A percentile compares a stretch with the other conserved stretches of the same genome.
Conservation (phyloP, 352 stramenopile genomes). For the Blastocystis sp. region DNA sequence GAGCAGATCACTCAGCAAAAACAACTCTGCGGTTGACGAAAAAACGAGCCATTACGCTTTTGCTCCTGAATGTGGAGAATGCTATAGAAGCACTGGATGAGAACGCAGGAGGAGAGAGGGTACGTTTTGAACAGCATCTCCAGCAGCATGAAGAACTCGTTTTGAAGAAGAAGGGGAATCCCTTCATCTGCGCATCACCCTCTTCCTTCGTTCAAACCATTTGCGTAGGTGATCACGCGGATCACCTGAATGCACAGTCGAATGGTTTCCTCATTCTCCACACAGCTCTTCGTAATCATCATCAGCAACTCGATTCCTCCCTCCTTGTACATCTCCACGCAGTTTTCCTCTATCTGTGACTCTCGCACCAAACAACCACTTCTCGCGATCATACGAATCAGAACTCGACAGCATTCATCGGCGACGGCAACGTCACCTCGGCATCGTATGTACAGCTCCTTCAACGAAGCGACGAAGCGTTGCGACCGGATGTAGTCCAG, state of each 20-base stretch:
- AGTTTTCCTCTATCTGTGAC: conserved; percentile 6
- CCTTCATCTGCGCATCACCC: conserved; percentile 18
- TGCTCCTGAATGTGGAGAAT: conserved; percentile 8
- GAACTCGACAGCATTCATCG: conserved; percentile 38
- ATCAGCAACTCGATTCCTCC: conserved; percentile 22
- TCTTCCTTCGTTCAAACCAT: conserved; percentile 2
- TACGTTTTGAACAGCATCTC: conserved; percentile 21
- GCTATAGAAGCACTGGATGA: conserved; percentile 20
- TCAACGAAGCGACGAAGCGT: background rate
- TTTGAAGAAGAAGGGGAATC: conserved; percentile 9
- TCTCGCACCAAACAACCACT: background rate
- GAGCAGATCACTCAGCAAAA: conserved; percentile 8
- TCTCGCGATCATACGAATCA: conserved; percentile 9
- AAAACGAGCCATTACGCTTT: background rate
- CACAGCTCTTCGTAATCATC: background rate
- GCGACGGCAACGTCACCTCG: background rate
- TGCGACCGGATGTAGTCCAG: background rate
- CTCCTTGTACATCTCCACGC: conserved; percentile 31
- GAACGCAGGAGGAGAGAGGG: conserved; percentile 15
- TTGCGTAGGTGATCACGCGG: conserved; percentile 23
- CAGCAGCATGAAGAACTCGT: conserved; percentile 51
- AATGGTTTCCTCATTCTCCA: conserved; percentile 42
- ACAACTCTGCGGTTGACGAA: background rate
- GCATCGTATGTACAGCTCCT: conserved; percentile 7
- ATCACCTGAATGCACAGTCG: conserved; percentile 41